Evolutionary conservation across 306 rosid genomes (phyloP), one percentile per base, ranked within the genome.

Genomic region (Citrullus mucosospermus): DNA sequence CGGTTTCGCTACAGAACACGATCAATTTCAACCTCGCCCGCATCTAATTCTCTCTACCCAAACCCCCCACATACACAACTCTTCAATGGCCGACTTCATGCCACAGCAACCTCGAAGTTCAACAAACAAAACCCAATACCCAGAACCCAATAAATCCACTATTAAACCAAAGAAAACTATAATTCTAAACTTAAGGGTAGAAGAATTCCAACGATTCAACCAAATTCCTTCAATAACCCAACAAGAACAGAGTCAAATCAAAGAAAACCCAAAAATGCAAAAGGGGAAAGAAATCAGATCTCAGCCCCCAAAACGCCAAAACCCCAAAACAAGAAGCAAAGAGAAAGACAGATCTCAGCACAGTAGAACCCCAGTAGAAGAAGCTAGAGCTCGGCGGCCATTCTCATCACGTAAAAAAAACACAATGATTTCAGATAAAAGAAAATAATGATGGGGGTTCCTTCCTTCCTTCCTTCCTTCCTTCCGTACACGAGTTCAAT

Each of bases 281-380:
- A 34, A 32, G 55, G 79, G 75, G 6, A 0, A 15, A 75, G 76
- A 15, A 72, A 78, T 55, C 85, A 92, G 98, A 92, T 94, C 97
- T 87, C 89, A 82, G 71, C 36, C 34, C 80, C 50, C 50, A 83
- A 67, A 80, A 81, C 67, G 58, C 82, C 70, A 82, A 68, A 65
- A 81, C 62, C 80, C 77, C 30, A 39, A 22, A 39, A 53, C 83
- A 58, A 84, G 83, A 78, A 79, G 73, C 90, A 82, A 82, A 81
- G 16, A 82, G 76, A 55, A 66, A 54, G 80, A 53, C 83, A 83
- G 97, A 94, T 93, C 98, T 88, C 86, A 77, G 53, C 48, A 77
- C 78, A 76, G 51, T 79, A 2, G 46, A 76, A 59, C 78, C 81
- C 87, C 87, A 78, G 62, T 14, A 30, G 65, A 56, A 32, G 54